These are phyloP conservation scores for Hyaloscypha finlandica DNA, from an alignment of 495 filamentous ascomycete species.

Conservation along the genomic window DNA sequence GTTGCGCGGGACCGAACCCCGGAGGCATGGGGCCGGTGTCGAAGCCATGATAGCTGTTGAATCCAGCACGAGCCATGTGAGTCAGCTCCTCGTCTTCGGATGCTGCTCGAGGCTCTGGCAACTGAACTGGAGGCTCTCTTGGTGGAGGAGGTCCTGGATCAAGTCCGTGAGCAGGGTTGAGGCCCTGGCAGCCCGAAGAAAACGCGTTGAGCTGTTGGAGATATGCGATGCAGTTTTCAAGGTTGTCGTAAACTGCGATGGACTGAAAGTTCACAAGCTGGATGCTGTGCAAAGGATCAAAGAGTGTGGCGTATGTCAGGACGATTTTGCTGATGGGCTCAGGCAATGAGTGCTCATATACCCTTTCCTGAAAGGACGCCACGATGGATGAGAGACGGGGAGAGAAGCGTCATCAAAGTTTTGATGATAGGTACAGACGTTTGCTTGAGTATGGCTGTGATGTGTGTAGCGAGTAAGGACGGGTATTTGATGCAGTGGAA, in stretches of 20 bases:
- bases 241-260: constrained; percentile 20
- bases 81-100: background rate
- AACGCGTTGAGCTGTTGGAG: constrained; percentile 14
- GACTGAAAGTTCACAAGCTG: constrained; percentile 12
- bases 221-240: constrained; percentile 10
- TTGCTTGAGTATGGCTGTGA: background rate
- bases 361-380: constrained; percentile 15
- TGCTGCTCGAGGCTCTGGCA: background rate
- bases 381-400: constrained; percentile 11
- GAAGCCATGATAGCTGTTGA: constrained; percentile 29
- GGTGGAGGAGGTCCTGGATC: constrained; percentile 13
- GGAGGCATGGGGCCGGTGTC: constrained; percentile 28
- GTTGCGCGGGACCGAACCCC: constrained; percentile 13
- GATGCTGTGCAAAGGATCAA: constrained; percentile 7
- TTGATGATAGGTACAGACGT: background rate
- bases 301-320: constrained; percentile 16
- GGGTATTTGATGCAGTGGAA: background rate
- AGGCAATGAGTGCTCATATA: constrained; percentile 6
- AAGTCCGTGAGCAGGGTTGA: constrained; percentile 7
- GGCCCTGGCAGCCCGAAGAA: background rate
- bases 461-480: background rate
- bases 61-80: constrained; percentile 14
- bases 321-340: constrained; percentile 18
- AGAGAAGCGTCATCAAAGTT: background rate
- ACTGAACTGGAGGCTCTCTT: background rate